A percentile compares a stretch with the other conserved stretches of the same genome.
These are phyloP conservation scores for Suillus tomentosus DNA, from an alignment of 768 basidiomycete species.

Conservation along the genomic window DNA sequence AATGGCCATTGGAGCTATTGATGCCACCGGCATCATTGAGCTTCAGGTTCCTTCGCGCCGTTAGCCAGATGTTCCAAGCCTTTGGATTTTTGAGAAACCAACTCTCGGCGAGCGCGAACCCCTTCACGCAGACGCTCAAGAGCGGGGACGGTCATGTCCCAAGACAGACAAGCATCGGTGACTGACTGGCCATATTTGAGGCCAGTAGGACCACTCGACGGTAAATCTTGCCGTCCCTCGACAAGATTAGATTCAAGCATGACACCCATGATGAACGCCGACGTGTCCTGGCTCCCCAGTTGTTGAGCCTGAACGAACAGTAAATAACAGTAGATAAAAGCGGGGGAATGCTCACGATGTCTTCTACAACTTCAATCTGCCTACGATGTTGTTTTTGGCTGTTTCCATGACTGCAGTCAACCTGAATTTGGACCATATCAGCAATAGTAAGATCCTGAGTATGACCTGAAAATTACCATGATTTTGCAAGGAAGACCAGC, in stretches of 20 bases:
- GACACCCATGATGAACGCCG: conserved; percentile 79
- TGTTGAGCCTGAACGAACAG: conserved; percentile 60
- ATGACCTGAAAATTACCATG: conserved; percentile 60
- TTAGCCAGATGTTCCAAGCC: conserved; percentile 13
- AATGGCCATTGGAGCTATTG: conserved; percentile 9
- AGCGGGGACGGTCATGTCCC: conserved; percentile 81
- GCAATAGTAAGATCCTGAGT: conserved; percentile 1
- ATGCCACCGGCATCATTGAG: conserved; percentile 15
- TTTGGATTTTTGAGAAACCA: conserved; percentile 38
- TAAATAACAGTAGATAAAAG: conserved; percentile 16
- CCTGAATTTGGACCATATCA: conserved; percentile 44
- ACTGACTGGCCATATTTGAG: conserved; percentile 85
- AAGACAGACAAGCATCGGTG: conserved; percentile 88
- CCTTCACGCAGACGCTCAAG: conserved; percentile 88
- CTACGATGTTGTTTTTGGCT: conserved; percentile 88
- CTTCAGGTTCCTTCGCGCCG: conserved; percentile 17
- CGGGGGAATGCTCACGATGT: conserved; percentile 63
- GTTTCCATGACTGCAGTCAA: conserved; percentile 97
- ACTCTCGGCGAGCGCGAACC: conserved; percentile 72
- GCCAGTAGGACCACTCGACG: conserved; percentile 65
- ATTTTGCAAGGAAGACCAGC: conserved; percentile 77
- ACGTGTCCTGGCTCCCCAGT: conserved; percentile 70
- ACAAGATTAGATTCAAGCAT: conserved; percentile 95
- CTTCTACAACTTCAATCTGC: conserved; percentile 86
- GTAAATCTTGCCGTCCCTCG: conserved; percentile 86